Percentiles rank a stretch among this genome's conserved stretches.
phyloP scores from a whole-genome alignment of 2,329 filamentous ascomycete species.

The Ceratocystis cacaofunesta region DNA sequence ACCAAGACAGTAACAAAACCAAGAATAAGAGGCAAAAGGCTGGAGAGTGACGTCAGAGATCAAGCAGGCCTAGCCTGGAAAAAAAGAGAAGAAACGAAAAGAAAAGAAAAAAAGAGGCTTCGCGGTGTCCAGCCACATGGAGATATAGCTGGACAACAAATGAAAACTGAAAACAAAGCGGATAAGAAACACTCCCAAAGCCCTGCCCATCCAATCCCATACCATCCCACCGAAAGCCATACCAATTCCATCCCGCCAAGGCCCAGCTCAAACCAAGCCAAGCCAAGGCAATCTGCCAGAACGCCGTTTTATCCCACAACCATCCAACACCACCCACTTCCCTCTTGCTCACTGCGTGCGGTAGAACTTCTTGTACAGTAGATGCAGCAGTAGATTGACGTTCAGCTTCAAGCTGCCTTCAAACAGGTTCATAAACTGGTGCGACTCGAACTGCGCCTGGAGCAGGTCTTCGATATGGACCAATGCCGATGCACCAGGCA shows the following conservation, averaged over 20 bases:
- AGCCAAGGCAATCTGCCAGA: not conserved
- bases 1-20: not conserved
- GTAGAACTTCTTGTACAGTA: constrained; percentile 99
- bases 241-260: not conserved
- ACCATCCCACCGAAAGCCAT: not conserved
- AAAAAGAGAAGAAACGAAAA: not conserved
- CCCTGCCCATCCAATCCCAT: not conserved
- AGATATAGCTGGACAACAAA: not conserved
- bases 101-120: not conserved
- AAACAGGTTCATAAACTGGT: constrained; percentile 91
- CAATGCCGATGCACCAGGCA: constrained; percentile 78
- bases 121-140: constrained; percentile 1
- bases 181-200: not conserved
- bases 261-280: not conserved
- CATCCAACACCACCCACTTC: not conserved
- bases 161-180: not conserved
- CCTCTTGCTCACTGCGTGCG: constrained; percentile 40
- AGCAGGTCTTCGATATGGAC: constrained; percentile 85
- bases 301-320: not conserved
- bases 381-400: constrained; percentile 89
- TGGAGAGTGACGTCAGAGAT: not conserved
- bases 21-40: not conserved
- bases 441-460: constrained; percentile 93
- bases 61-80: not conserved
- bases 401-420: constrained; percentile 75